Evolutionary conservation across 768 basidiomycete genomes (phyloP).

Genomic region (Thelephora ganbajun): DNA sequence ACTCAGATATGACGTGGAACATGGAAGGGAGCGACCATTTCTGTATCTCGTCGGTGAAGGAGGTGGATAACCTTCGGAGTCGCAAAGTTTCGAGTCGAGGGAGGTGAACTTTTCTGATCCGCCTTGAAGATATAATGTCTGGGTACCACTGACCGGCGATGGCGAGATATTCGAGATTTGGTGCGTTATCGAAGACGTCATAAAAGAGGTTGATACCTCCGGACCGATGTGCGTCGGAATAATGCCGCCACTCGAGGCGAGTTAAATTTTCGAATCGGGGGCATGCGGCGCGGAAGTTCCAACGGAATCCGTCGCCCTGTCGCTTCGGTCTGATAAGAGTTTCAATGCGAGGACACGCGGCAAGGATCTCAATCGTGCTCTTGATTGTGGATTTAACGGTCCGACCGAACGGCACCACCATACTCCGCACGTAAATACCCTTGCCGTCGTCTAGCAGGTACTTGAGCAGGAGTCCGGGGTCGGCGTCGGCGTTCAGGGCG

Average conservation of each 20-base stretch:
- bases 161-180: conserved; percentile 44
- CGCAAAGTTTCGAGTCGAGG: conserved; percentile 39
- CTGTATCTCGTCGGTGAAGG: conserved; percentile 34
- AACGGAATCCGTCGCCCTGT: conserved; percentile 20
- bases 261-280: conserved; percentile 35
- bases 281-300: conserved; percentile 37
- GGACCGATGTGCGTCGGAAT: conserved; percentile 36
- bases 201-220: conserved; percentile 53
- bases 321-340: conserved; percentile 32
- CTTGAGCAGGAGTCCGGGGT: conserved; percentile 13
- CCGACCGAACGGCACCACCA: conserved; percentile 41
- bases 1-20: conserved; percentile 36
- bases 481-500: conserved; percentile 20
- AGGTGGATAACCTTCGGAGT: conserved; percentile 30
- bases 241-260: conserved; percentile 60
- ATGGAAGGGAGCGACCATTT: conserved; percentile 42
- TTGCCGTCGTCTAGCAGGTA: conserved; percentile 13
- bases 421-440: conserved; percentile 30
- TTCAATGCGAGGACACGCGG: conserved; percentile 33
- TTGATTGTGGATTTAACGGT: conserved; percentile 24
- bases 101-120: conserved; percentile 21
- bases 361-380: conserved; percentile 32
- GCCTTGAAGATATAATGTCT: conserved; percentile 13
- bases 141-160: conserved; percentile 27
- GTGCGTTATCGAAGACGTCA: conserved; percentile 35